phyloP scores from a whole-genome alignment of 2,329 filamentous ascomycete genomes.

The Beauveria caledonica region DNA sequence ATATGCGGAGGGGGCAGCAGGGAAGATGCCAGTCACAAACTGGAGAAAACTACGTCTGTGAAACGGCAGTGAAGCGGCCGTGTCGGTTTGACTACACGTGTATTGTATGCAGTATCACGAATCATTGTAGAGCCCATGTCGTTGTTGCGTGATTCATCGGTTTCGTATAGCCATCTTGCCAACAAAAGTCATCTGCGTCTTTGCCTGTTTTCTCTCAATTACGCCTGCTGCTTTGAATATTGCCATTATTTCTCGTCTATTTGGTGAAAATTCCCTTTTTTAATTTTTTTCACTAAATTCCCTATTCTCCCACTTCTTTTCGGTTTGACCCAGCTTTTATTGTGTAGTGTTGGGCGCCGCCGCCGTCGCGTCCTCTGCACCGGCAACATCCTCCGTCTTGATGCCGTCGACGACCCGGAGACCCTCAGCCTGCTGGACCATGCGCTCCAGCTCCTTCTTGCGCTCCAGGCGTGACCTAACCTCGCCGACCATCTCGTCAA shows the following conservation, averaged over 20 bases:
- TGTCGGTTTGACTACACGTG: too few species aligned
- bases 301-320: not conserved
- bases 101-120: not conserved
- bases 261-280: not conserved
- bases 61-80: too few species aligned
- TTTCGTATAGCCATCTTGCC: not conserved
- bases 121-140: not conserved
- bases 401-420: conserved; percentile 39
- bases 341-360: conserved; percentile 5
- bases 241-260: not conserved
- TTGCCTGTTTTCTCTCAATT: not conserved
- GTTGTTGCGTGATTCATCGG: not conserved
- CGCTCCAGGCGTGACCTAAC: conserved; percentile 41
- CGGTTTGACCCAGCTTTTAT: not conserved
- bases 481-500: conserved; percentile 54
- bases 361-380: not conserved
- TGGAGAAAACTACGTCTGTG: not conserved
- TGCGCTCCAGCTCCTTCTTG: conserved; percentile 35
- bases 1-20: not conserved
- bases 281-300: not conserved
- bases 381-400: conserved; percentile 28
- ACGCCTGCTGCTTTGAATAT: too few species aligned
- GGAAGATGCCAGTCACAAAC: not conserved
- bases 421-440: conserved; percentile 35
- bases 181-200: not conserved